Base-by-base conservation (phyloP, 169 alveolate species). In the Theileria orientalis region DNA sequence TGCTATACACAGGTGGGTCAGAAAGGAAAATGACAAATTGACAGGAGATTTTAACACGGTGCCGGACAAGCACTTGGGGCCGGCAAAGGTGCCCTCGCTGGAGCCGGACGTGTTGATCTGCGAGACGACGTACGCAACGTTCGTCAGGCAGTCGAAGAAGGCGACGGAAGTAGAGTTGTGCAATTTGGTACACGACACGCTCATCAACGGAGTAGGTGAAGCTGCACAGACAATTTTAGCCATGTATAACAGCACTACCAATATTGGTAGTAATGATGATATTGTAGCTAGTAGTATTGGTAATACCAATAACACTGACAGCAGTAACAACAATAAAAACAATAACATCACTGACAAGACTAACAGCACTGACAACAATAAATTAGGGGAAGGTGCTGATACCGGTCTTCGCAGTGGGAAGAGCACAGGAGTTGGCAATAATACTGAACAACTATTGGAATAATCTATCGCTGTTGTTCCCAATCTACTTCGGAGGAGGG, bases 361-460 rank as follows among this genome's bases (percentile, higher is more conserved):
- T 56, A 0, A 16, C 5, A 56, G 21, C 25, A 23, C 21, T 19
- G 41, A 93, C 85, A 30, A 83, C 70, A 57, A 92, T 92, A 35
- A 13, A 32, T 35, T 37, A 67, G 86, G 99, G 99, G 6, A 96
- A 98, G 88, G 98, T 94, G 25, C 91, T 98, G 37, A 95, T 97
- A 27, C 99, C 99, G 1, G 99, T 98, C 13, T 98, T 98, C 89
- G 99, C 99, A 13, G 90, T 98, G 11, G 99, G 99, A 37, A 91
- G 99, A 79, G 99, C 99, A 33, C 98, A 98, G 90, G 99, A 98
- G 80, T 92, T 98, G 49, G 96, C 99, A 52, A 95, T 98, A 25
- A 86, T 98, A 32, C 83, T 98, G 69, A 99, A 98, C 78, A 92
- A 95, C 1, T 97, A 95, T 80, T 98, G 99, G 99, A 74, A 87